Evolutionary conservation across 108 stramenopile genomes (phyloP).

Genomic region (Discostella pseudostelligera): DNA sequence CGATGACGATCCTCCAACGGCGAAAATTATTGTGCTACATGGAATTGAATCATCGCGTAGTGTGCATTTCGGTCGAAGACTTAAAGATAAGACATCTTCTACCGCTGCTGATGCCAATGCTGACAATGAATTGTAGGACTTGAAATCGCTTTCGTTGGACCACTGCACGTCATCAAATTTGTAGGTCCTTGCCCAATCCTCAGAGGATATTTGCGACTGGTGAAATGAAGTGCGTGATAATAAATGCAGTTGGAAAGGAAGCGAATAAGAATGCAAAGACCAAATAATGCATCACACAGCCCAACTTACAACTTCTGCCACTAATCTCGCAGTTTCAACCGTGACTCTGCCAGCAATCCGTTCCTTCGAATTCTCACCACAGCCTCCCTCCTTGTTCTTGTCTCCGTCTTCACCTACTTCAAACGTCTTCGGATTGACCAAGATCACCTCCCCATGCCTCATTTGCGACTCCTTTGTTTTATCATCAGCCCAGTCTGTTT

Average conservation of each 20-base stretch:
- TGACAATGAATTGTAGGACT: constrained; percentile 17
- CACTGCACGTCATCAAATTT: constrained; percentile 46
- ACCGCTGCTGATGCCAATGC: constrained; percentile 34
- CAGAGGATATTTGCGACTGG: constrained; percentile 49
- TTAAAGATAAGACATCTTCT: constrained; percentile 2
- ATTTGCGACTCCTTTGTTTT: background rate
- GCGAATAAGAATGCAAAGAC: background rate
- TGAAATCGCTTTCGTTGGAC: constrained; percentile 5
- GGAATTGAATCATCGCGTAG: background rate
- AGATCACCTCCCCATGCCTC: constrained; percentile 50
- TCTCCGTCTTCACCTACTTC: constrained; percentile 13
- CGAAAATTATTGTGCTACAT: constrained; percentile 28
- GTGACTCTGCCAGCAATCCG: constrained; percentile 59
- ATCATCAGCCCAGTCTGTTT: constrained; percentile 3
- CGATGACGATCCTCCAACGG: constrained; percentile 27
- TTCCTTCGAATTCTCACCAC: constrained; percentile 26
- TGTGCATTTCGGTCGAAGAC: background rate
- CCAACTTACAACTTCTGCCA: constrained; percentile 64
- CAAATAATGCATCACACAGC: background rate
- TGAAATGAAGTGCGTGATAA: background rate
- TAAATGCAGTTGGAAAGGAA: too few species aligned
- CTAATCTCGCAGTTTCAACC: constrained; percentile 72
- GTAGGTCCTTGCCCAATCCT: constrained; percentile 54
- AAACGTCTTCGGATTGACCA: constrained; percentile 82
- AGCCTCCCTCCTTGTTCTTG: background rate